These are phyloP conservation scores for Trametes coccinea DNA, from an alignment of 768 basidiomycete species.

Conservation along the genomic window DNA sequence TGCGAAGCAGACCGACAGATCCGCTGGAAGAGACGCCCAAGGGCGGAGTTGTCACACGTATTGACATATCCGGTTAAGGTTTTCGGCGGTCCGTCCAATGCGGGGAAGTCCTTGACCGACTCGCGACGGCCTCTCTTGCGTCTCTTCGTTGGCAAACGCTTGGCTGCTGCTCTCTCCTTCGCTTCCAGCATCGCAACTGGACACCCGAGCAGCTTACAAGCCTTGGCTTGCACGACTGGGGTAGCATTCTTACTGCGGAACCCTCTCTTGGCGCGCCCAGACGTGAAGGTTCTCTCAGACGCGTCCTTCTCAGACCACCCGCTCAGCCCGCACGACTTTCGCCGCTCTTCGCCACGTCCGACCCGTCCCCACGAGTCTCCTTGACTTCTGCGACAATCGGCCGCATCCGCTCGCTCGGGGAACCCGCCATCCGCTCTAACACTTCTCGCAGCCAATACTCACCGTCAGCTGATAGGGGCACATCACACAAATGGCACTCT, in stretches of 20 bases:
- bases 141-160: background rate
- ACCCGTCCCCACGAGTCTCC: background rate
- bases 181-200: background rate
- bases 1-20: background rate
- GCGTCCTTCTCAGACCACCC: too few relatives aligned
- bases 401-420: constrained; percentile 2
- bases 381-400: background rate
- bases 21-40: background rate
- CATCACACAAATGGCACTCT: constrained; percentile 35
- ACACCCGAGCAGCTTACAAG: too few relatives aligned
- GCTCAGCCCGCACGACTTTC: too few relatives aligned
- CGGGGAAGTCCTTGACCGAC: background rate
- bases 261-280: too few relatives aligned
- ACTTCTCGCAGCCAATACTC: background rate
- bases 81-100: background rate
- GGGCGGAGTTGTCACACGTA: background rate
- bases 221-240: too few relatives aligned
- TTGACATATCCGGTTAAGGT: constrained; percentile 3
- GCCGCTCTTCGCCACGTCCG: background rate
- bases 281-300: too few relatives aligned
- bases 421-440: background rate
- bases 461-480: constrained; percentile 5
- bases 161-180: background rate
- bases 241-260: too few relatives aligned
- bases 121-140: background rate